Conservation (phyloP, 2,329 filamentous ascomycete species). For the Botryotinia convoluta region DNA sequence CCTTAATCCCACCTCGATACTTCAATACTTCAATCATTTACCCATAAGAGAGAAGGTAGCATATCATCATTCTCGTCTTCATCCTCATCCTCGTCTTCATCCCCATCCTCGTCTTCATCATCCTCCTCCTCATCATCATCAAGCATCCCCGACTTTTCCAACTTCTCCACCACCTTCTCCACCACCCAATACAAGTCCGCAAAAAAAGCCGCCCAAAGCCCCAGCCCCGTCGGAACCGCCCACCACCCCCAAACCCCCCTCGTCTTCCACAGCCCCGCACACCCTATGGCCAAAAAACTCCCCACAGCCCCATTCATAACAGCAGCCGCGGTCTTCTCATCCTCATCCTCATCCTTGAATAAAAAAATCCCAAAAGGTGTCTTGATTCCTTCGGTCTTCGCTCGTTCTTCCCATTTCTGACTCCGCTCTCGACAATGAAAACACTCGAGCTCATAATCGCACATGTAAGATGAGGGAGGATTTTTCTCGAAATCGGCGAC, state of each 20-base stretch:
- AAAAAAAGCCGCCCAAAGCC: not conserved
- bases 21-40: not conserved
- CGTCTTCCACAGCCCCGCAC: not conserved
- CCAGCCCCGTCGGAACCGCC: conserved; percentile 3
- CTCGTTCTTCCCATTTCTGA: not conserved
- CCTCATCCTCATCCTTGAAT: not conserved
- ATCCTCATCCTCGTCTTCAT: not conserved
- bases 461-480: not conserved
- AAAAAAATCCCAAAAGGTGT: not conserved
- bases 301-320: not conserved
- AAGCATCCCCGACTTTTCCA: not conserved
- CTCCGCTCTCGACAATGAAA: not conserved
- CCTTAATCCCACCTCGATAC: not conserved
- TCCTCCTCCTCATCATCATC: too few species aligned
- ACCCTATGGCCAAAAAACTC: not conserved
- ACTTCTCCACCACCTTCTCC: not conserved
- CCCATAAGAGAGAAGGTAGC: not conserved
- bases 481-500: not conserved
- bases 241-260: conserved; percentile 14
- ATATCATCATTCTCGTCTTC: not conserved
- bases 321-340: not conserved
- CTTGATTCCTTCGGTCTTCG: not conserved
- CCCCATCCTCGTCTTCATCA: too few species aligned
- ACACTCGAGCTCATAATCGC: not conserved
- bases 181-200: not conserved